Percentiles rank a stretch among this genome's conserved stretches.
These are phyloP conservation scores for Jamesozyma hellenica DNA, from an alignment of 805 yeast genomes.

Conservation along the genomic window DNA sequence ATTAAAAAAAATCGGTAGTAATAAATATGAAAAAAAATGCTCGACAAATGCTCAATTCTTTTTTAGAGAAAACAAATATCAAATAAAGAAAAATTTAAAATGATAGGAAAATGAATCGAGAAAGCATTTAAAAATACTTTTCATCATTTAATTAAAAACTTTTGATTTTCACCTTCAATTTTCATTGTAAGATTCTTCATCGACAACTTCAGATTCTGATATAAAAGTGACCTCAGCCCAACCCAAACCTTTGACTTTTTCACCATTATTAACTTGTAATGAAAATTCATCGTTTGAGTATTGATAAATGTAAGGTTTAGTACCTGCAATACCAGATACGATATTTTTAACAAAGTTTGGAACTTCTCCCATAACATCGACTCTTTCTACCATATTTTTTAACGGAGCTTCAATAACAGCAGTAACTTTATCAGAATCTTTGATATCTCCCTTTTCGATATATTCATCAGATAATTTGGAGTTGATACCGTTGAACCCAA, in stretches of 20 bases:
- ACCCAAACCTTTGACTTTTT: slow-evolving; percentile 21
- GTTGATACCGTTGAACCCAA: slow-evolving; percentile 44
- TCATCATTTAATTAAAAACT: not conserved
- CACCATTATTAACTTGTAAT: slow-evolving; percentile 15
- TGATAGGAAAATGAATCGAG: not conserved
- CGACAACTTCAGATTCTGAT: slow-evolving; percentile 22
- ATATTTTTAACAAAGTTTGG: slow-evolving; percentile 89
- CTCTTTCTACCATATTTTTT: slow-evolving; percentile 64
- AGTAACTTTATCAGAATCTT: slow-evolving; percentile 30
- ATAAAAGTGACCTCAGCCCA: slow-evolving; percentile 30
- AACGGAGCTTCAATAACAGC: slow-evolving; percentile 55
- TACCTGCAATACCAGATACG: slow-evolving; percentile 89
- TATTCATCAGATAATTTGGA: slow-evolving; percentile 37
- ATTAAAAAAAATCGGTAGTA: too few species aligned
- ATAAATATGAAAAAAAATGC: too few species aligned
- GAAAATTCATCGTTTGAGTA: slow-evolving; percentile 48
- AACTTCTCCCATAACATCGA: slow-evolving; percentile 95
- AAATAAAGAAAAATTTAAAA: not conserved
- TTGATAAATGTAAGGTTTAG: slow-evolving; percentile 95
- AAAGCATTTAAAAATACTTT: not conserved
- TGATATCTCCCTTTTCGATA: slow-evolving; percentile 19
- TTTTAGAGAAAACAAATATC: not conserved
- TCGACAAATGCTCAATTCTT: too few species aligned
- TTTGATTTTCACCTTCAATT: not conserved
- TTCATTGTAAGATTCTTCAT: slow-evolving; percentile 1